Percentiles rank a stretch among this genome's conserved stretches.
These are phyloP conservation scores for Colletotrichum zoysiae DNA, from an alignment of 2,329 filamentous ascomycete genomes.

Conservation along the genomic window DNA sequence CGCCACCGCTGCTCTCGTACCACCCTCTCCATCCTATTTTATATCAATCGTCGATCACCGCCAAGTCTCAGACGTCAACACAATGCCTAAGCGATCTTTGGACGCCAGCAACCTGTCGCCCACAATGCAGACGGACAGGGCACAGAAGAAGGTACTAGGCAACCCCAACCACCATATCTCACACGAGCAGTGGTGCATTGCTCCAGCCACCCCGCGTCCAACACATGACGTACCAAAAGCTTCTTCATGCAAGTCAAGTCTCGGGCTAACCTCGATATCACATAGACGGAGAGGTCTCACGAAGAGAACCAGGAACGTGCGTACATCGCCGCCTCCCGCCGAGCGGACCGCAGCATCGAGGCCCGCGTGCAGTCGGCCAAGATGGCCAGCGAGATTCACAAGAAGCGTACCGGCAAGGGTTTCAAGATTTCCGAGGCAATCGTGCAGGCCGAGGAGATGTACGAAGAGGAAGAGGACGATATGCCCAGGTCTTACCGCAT, in stretches of 20 bases:
- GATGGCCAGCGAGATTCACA: slow-evolving; percentile 91
- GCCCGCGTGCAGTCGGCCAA: slow-evolving; percentile 89
- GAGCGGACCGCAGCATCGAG: slow-evolving; percentile 88
- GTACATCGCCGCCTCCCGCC: slow-evolving; percentile 90
- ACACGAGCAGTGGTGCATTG: background rate
- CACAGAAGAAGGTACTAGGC: slow-evolving; percentile 47
- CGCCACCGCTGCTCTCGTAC: background rate
- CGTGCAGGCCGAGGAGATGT: slow-evolving; percentile 87
- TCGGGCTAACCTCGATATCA: background rate
- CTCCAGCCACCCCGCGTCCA: background rate
- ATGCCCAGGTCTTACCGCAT: slow-evolving; percentile 75
- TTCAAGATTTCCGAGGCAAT: slow-evolving; percentile 88
- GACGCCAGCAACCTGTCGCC: slow-evolving; percentile 46
- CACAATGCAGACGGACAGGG: slow-evolving; percentile 49
- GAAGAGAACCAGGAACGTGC: slow-evolving; percentile 89
- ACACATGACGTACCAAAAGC: too few species aligned
- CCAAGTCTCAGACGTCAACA: slow-evolving; percentile 23
- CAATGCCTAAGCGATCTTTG: slow-evolving; percentile 57
- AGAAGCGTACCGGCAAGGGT: slow-evolving; percentile 84
- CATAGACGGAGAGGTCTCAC: slow-evolving; percentile 78
- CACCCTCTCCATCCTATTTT: background rate
- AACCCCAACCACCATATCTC: background rate
- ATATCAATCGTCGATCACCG: slow-evolving; percentile 31
- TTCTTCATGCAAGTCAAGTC: background rate
- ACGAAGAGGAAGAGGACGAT: slow-evolving; percentile 93